Evolutionary conservation across 257 asterid species (phyloP).

Genomic region (Solanum chilense): DNA sequence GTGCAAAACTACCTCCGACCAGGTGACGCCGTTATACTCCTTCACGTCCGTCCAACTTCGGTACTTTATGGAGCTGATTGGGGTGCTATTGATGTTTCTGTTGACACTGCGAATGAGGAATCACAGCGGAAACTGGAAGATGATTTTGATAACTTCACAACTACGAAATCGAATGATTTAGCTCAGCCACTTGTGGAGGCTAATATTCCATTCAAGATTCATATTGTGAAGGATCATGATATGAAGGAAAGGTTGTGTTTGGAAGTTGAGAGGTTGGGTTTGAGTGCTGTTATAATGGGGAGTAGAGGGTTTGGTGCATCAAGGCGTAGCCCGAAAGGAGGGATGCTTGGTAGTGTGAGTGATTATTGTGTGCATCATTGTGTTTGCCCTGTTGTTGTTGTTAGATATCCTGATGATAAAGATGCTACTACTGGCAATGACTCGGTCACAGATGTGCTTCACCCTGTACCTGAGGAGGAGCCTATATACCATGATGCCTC

Average conservation of each 20-base stretch:
- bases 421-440: constrained; percentile 8
- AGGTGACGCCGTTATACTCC: constrained; percentile 73
- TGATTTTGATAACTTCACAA: constrained; percentile 55
- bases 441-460: constrained; percentile 21
- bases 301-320: constrained; percentile 73
- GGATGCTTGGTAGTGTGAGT: constrained; percentile 74
- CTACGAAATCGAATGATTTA: constrained; percentile 48
- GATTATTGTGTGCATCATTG: constrained; percentile 77
- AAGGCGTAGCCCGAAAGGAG: constrained; percentile 48
- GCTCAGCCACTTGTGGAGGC: constrained; percentile 64
- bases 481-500: constrained; percentile 43
- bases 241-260: constrained; percentile 79
- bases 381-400: constrained; percentile 71
- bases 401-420: constrained; percentile 55
- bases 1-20: constrained; percentile 68
- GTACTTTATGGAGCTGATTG: constrained; percentile 54
- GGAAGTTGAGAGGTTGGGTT: constrained; percentile 81
- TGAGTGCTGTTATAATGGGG: constrained; percentile 77
- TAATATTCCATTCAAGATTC: constrained; percentile 56
- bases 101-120: constrained; percentile 31
- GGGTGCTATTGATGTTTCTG: constrained; percentile 47
- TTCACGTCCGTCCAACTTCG: constrained; percentile 41
- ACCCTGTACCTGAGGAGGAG: constrained; percentile 63
- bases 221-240: constrained; percentile 74
- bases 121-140: constrained; percentile 61